These are phyloP conservation scores for Lipomyces yamanashiensis DNA, from an alignment of 805 yeast genomes.

Conservation along the genomic window DNA sequence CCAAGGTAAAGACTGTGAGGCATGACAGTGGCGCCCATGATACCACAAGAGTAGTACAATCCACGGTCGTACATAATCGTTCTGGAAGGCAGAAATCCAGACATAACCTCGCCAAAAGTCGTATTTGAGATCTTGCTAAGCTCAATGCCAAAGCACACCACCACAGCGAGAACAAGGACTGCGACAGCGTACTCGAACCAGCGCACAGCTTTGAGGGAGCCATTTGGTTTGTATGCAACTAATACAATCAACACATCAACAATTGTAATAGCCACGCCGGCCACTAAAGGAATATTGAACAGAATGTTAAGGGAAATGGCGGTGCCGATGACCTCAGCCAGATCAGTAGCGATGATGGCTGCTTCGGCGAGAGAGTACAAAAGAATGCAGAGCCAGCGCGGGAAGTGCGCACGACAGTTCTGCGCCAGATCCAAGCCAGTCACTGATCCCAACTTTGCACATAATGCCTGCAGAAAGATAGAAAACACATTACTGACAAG, in stretches of 20 bases:
- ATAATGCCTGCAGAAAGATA: slow-evolving; percentile 79
- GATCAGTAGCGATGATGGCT: slow-evolving; percentile 92
- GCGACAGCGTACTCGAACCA: slow-evolving; percentile 84
- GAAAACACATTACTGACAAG: slow-evolving; percentile 84
- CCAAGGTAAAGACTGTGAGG: slow-evolving; percentile 90
- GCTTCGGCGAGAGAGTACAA: slow-evolving; percentile 81
- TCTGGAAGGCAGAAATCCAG: slow-evolving; percentile 66
- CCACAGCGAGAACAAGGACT: slow-evolving; percentile 76
- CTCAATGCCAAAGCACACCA: slow-evolving; percentile 81
- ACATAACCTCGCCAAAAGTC: slow-evolving; percentile 61
- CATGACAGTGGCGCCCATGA: slow-evolving; percentile 94
- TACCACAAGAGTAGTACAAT: slow-evolving; percentile 77
- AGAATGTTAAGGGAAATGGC: slow-evolving; percentile 89
- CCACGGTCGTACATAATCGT: slow-evolving; percentile 64
- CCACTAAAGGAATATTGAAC: slow-evolving; percentile 74
- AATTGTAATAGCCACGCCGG: slow-evolving; percentile 84
- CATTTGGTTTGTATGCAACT: slow-evolving; percentile 85
- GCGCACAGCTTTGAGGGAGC: slow-evolving; percentile 76
- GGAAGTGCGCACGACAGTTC: slow-evolving; percentile 77
- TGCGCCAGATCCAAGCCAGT: slow-evolving; percentile 93
- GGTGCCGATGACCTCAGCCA: slow-evolving; percentile 98
- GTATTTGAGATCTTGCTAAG: slow-evolving; percentile 64
- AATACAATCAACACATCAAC: slow-evolving; percentile 84
- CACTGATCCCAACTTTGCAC: slow-evolving; percentile 88
- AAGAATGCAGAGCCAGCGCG: slow-evolving; percentile 53